Conservation (phyloP, 179 eudicot species). For the Beta lomatogona region DNA sequence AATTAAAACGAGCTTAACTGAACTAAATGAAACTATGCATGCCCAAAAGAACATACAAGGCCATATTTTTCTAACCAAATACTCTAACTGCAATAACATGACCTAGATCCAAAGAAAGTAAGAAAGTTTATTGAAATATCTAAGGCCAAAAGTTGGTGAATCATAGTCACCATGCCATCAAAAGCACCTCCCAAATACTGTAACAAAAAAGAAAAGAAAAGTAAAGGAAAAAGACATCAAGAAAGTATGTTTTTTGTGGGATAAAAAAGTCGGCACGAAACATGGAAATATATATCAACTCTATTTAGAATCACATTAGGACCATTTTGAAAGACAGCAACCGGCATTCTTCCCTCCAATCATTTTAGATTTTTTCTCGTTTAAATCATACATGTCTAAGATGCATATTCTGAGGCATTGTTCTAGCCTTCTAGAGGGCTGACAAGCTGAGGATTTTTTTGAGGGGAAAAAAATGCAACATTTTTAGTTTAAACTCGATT, state of each 20-base stretch:
- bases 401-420: too few relatives aligned
- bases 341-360: conserved; percentile 17
- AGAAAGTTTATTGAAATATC: not conserved
- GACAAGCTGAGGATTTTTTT: too few relatives aligned
- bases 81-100: too few relatives aligned
- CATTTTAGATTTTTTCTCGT: conserved; percentile 6
- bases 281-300: conserved; percentile 9
- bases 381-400: not conserved
- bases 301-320: not conserved
- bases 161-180: not conserved
- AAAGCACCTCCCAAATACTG: not conserved
- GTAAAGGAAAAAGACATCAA: not conserved
- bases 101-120: too few relatives aligned
- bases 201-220: not conserved
- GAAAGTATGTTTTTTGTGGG: not conserved
- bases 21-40: too few relatives aligned
- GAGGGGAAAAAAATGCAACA: too few relatives aligned
- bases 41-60: too few relatives aligned
- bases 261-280: conserved; percentile 17
- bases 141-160: not conserved
- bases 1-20: too few relatives aligned
- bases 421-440: too few relatives aligned
- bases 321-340: conserved; percentile 17
- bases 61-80: too few relatives aligned
- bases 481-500: too few relatives aligned